Evolutionary conservation across 129 eudicot genomes (phyloP), one percentile per base, ranked within the genome.

Genomic region (Pseudognaphalium luteoalbum): DNA sequence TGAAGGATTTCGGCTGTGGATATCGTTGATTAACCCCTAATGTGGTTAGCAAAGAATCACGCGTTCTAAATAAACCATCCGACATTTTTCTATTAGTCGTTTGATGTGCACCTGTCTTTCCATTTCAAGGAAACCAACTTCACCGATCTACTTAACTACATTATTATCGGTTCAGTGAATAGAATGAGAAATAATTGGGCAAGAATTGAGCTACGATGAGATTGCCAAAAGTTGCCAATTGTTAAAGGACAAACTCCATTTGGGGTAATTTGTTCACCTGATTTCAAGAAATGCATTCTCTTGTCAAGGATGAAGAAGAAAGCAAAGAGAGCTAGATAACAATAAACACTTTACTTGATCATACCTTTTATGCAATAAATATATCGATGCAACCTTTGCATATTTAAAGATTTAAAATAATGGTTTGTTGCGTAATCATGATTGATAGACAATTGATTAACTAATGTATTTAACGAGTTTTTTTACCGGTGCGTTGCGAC

Each of bases 251-350:
- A 58, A 51, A 41, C 2, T 63, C 62, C 52, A 60, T 78, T 78
- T 78, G 33, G 20, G 68, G 81, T 42, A 70, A 69, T 69, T 58
- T 58, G 81, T 78, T 78, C 70, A 58, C 60, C 70, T 70, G 61
- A 69, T 78, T 70, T 78, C 81, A 59, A 69, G 25, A 61, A 17
- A 30, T 58, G 70, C 63, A 59, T 78, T 78, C 62, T 69, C 70
- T 70, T 58, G 81, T 25, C 63, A 78, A 69, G 76, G 63, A 32
- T 30, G 76, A 78, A 59, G 70, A 78, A 70, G 81, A 29, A 77
- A 77, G 60, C 62, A 47, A 77, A 51, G 42, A 77, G 68, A 52
- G 51, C 51, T 69, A 42, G 68, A 69, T 57, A 57, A 47, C 66
- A 52, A 54, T 17, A 39, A 68, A 37, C 32, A 68, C 74, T 68